These are phyloP conservation scores for Miscanthus lutarioriparius DNA, from an alignment of 176 grass and related monocot species.

Conservation along the genomic window DNA sequence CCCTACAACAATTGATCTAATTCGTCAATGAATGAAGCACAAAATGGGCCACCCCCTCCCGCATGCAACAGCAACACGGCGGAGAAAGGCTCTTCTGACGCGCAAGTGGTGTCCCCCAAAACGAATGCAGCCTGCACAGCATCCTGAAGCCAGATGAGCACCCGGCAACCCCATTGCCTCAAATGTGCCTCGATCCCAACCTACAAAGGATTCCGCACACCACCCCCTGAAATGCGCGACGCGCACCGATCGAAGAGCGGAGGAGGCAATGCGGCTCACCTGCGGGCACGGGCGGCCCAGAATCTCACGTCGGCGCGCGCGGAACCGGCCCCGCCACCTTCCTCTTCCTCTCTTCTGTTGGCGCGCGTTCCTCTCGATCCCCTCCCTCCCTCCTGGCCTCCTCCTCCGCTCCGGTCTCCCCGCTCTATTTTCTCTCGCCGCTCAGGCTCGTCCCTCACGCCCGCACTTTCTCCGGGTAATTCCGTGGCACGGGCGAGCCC, in stretches of 20 bases:
- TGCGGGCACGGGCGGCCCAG: conserved; percentile 10
- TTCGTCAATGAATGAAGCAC: neutral
- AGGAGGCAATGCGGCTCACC: conserved; percentile 48
- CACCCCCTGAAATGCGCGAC: neutral
- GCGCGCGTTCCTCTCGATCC: neutral
- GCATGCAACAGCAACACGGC: neutral
- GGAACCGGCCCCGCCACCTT: conserved; percentile 16
- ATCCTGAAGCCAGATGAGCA: neutral
- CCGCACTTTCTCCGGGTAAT: conserved; percentile 41
- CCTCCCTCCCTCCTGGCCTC: neutral
- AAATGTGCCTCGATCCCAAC: neutral
- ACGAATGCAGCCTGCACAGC: neutral
- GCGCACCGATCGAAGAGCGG: conserved; percentile 3
- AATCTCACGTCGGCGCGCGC: conserved; percentile 17
- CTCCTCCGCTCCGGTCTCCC: neutral
- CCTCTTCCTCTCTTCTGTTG: neutral
- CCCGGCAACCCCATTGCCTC: neutral
- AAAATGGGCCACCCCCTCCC: neutral
- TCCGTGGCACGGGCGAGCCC: conserved; percentile 9
- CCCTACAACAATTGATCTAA: neutral
- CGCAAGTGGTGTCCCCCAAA: neutral
- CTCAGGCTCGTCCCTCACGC: conserved; percentile 21
- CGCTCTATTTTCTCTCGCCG: conserved; percentile 4
- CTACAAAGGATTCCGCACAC: neutral
- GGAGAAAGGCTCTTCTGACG: neutral